Evolutionary conservation across 2,329 filamentous ascomycete genomes (phyloP).

Genomic region (Botrytis cinerea): DNA sequence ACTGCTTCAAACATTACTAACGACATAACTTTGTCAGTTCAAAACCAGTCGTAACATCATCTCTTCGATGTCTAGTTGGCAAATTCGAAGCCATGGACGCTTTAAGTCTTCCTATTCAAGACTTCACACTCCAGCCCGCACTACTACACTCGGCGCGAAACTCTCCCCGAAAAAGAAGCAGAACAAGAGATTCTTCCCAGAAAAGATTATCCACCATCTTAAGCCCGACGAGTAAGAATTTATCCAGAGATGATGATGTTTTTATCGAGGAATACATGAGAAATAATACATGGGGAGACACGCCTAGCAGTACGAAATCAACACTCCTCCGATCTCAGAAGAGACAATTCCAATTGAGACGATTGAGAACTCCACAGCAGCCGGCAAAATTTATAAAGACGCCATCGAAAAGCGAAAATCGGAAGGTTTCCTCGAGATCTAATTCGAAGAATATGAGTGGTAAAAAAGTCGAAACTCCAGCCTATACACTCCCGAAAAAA

Average conservation of each 20-base stretch:
- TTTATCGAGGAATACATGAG: constrained; percentile 3
- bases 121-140: constrained; percentile 29
- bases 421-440: neutral
- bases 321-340: constrained; percentile 5
- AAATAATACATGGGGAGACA: neutral
- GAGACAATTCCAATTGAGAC: constrained; percentile 8
- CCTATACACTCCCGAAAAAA: constrained; percentile 15
- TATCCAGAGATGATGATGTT: constrained; percentile 22
- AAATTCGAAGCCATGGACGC: constrained; percentile 40
- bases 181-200: constrained; percentile 14
- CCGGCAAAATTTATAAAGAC: neutral
- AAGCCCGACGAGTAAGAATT: constrained; percentile 24
- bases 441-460: neutral
- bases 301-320: constrained; percentile 11
- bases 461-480: neutral
- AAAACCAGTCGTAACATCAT: constrained; percentile 25
- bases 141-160: constrained; percentile 29
- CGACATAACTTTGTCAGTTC: neutral
- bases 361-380: neutral
- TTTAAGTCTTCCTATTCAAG: constrained; percentile 30
- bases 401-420: constrained; percentile 6
- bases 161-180: constrained; percentile 14
- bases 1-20: neutral
- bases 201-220: constrained; percentile 32
- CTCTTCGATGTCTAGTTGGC: constrained; percentile 34